Conservation (phyloP, 768 basidiomycete species). For the Xerocomus potaroensis region DNA sequence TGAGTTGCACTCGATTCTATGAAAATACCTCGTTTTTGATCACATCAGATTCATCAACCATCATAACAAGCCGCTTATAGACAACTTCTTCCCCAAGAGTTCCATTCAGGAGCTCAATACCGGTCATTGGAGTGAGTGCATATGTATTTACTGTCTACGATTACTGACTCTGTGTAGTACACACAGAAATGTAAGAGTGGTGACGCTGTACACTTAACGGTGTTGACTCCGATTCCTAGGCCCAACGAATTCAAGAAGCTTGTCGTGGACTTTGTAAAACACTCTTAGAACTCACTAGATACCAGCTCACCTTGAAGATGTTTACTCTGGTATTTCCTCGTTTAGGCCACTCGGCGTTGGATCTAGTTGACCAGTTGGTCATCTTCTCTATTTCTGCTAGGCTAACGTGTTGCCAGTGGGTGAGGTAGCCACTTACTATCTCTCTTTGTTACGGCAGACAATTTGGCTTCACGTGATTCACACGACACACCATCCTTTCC, state of each 20-base stretch:
- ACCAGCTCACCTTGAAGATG: no score
- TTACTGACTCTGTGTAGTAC: constrained; percentile 45
- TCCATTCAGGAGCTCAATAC: constrained; percentile 61
- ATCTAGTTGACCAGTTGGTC: no score
- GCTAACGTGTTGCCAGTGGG: no score
- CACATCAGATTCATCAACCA: constrained; percentile 64
- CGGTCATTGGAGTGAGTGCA: constrained; percentile 78
- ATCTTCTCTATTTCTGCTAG: no score
- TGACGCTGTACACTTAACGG: neutral
- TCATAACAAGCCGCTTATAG: constrained; percentile 56
- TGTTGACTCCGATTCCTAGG: constrained; percentile 22
- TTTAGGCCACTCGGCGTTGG: no score
- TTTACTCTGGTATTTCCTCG: no score
- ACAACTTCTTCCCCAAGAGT: constrained; percentile 72
- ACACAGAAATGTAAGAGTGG: constrained; percentile 61
- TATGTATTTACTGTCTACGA: neutral
- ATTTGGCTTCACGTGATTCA: no score
- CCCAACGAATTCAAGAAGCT: constrained; percentile 54
- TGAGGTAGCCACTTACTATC: no score
- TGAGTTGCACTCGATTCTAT: constrained; percentile 31
- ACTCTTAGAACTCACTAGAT: constrained; percentile 10
- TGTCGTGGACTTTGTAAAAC: constrained; percentile 26
- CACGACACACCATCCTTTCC: no score
- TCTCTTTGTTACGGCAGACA: no score
- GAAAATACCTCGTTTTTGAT: constrained; percentile 3